Base-by-base conservation (phyloP, 139 green algal species). In the Coelastrella sp. region DNA sequence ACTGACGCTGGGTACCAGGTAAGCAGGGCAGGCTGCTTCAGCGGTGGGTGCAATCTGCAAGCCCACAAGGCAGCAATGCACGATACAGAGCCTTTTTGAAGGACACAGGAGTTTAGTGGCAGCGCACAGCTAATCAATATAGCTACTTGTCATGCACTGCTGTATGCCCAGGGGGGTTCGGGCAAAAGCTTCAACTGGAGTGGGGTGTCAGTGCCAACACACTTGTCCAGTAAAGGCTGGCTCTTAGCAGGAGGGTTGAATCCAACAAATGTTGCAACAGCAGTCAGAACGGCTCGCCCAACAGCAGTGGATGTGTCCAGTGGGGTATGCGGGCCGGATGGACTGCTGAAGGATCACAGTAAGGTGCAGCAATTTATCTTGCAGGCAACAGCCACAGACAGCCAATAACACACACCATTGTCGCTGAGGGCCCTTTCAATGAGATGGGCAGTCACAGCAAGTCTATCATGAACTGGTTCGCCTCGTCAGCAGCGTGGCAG, bases 281-380 rank as follows among this genome's bases (percentile, higher is more conserved):
- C 94, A 15, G 89, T 95, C n/a, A 43, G 13, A 2, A 87, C 86
- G 0, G 88, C 91, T 0, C 34, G 38, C 1, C 95, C 95, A 11
- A 86, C 79, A 5, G 93, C 78, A 11, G 95, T 98, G 88, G 95
- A 98, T 76, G 95, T 97, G 13, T 95, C 93, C 23, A 96, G 92
- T 57, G 95, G 95, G 0, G 95, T 98, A 37, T 94, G 91, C 66
- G 89, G 87, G 0, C 74, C 89, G 4, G 92, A 95, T 64, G 93
- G 89, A 27, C 63, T 93, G 43, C 76, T 87, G 38, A 93, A 93
- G 74, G 90, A 93, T 40, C 23, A 75, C 0, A 32, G 2, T 15
- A 90, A 91, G 45, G 79, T 91, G 45, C n/a, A 43, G 5, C 41
- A 84, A 8, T 93, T 93, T 27, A 80, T 93, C 23, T 83, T 81